phyloP scores from a whole-genome alignment of 1,284 basidiomycete genomes.

The Pyrrhoderma lamaoense region DNA sequence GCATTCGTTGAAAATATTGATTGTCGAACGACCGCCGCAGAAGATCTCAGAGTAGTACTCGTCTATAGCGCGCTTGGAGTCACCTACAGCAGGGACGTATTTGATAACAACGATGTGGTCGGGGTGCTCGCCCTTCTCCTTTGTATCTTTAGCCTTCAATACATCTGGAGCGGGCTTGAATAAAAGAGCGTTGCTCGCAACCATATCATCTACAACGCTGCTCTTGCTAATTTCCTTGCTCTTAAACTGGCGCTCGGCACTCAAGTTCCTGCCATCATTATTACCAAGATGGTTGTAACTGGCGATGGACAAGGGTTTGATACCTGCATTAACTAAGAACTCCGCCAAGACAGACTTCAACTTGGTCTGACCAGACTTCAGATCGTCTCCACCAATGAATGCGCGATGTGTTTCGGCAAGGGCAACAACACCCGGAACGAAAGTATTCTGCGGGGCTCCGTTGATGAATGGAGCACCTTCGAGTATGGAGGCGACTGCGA shows the following conservation, averaged over 20 bases:
- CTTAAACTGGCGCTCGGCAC: conserved; percentile 91
- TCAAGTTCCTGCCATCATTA: conserved; percentile 94
- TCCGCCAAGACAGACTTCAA: conserved; percentile 95
- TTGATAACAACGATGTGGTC: conserved; percentile 98
- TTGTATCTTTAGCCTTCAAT: conserved; percentile 54
- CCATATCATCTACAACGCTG: conserved; percentile 97
- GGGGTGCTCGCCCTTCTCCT: conserved; percentile 80
- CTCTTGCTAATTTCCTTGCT: conserved; percentile 98
- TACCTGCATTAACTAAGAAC: conserved; percentile 98
- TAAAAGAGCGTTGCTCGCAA: conserved; percentile 82
- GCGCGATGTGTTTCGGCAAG: conserved; percentile 86
- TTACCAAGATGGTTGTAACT: conserved; percentile 99
- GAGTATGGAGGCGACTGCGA: conserved; percentile 93
- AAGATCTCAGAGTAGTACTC: conserved; percentile 97
- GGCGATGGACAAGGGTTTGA: conserved; percentile 95
- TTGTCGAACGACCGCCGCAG: conserved; percentile 73
- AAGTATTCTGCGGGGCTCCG: conserved; percentile 98
- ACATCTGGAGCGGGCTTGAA: conserved; percentile 68
- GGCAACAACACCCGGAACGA: conserved; percentile 91
- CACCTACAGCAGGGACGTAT: conserved; percentile 90
- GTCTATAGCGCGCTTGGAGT: conserved; percentile 96
- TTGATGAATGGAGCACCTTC: conserved; percentile 96
- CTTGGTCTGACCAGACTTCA: conserved; percentile 94
- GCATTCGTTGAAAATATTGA: conserved; percentile 96
- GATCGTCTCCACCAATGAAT: conserved; percentile 97